Evolutionary conservation across 2,329 filamentous ascomycete genomes (phyloP).

Genomic region (Pestalotiopsis sp.): DNA sequence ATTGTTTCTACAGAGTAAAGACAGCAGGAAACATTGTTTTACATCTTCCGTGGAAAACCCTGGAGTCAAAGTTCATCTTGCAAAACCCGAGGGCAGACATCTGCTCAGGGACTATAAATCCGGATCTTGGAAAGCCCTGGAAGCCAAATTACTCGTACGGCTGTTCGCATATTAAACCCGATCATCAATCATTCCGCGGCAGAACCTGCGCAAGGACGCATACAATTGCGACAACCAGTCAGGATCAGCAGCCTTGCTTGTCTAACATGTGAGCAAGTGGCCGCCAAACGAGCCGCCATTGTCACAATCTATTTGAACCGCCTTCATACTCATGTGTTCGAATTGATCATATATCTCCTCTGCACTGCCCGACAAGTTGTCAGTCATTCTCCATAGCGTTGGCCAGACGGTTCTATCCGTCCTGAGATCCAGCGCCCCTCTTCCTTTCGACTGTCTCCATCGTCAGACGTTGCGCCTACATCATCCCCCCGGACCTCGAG

Average conservation of each 20-base stretch:
- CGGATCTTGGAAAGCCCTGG: background rate
- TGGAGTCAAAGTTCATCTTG: background rate
- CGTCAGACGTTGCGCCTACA: background rate
- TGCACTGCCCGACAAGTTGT: background rate
- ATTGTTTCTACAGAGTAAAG: background rate
- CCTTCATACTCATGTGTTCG: background rate
- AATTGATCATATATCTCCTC: background rate
- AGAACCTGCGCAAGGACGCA: background rate
- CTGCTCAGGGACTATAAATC: background rate
- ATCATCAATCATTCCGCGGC: constrained; percentile 8
- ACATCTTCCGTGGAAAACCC: background rate
- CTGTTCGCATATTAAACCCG: background rate
- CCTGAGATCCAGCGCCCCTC: background rate
- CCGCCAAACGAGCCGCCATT: background rate
- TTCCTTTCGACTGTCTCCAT: background rate
- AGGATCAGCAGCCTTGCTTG: background rate
- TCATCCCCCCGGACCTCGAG: background rate
- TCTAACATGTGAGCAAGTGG: background rate
- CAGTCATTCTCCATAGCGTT: background rate
- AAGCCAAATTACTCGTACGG: background rate
- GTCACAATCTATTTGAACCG: background rate
- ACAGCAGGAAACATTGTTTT: background rate
- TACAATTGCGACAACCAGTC: background rate
- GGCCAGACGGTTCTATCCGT: background rate
- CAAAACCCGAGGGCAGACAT: background rate